These are phyloP conservation scores for Elasticomyces elasticus DNA, from an alignment of 495 filamentous ascomycete species.

Conservation along the genomic window DNA sequence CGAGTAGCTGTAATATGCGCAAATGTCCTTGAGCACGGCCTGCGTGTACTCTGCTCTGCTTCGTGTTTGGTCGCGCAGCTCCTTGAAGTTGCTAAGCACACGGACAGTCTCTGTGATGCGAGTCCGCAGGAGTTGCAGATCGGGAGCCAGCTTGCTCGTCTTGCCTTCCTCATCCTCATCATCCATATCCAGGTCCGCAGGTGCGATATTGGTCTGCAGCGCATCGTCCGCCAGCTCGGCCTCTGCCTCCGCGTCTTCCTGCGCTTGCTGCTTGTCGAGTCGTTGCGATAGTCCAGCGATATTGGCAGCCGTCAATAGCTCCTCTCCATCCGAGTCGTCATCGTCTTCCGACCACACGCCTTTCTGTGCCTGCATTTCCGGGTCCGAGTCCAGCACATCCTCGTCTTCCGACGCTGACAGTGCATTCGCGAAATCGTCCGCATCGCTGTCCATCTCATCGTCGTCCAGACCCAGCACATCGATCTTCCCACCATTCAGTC, in stretches of 20 bases:
- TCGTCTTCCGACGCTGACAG: slow-evolving; percentile 60
- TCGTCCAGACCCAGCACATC: slow-evolving; percentile 42
- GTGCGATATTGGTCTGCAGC: slow-evolving; percentile 87
- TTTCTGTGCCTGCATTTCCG: slow-evolving; percentile 34
- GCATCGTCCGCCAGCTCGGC: slow-evolving; percentile 77
- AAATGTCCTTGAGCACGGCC: slow-evolving; percentile 83
- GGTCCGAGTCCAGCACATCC: slow-evolving; percentile 33
- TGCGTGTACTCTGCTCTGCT: slow-evolving; percentile 79
- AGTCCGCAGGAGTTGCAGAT: slow-evolving; percentile 79
- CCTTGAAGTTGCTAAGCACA: slow-evolving; percentile 77
- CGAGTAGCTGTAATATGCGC: slow-evolving; percentile 86
- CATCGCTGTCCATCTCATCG: slow-evolving; percentile 36
- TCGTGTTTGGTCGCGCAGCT: slow-evolving; percentile 62
- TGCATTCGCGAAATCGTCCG: slow-evolving; percentile 33
- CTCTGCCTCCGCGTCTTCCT: slow-evolving; percentile 66
- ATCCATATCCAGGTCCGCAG: slow-evolving; percentile 56
- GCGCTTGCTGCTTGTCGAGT: slow-evolving; percentile 58
- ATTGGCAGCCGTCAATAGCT: slow-evolving; percentile 88
- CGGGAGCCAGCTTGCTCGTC: slow-evolving; percentile 58
- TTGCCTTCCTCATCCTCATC: slow-evolving; percentile 43
- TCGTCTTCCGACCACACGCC: slow-evolving; percentile 89
- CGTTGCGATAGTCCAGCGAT: slow-evolving; percentile 82
- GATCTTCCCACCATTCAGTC: slow-evolving; percentile 31
- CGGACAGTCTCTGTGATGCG: slow-evolving; percentile 90
- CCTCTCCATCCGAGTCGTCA: slow-evolving; percentile 75